Evolutionary conservation across 257 asterid genomes (phyloP).

Genomic region (Paraleonurus japonicus): DNA sequence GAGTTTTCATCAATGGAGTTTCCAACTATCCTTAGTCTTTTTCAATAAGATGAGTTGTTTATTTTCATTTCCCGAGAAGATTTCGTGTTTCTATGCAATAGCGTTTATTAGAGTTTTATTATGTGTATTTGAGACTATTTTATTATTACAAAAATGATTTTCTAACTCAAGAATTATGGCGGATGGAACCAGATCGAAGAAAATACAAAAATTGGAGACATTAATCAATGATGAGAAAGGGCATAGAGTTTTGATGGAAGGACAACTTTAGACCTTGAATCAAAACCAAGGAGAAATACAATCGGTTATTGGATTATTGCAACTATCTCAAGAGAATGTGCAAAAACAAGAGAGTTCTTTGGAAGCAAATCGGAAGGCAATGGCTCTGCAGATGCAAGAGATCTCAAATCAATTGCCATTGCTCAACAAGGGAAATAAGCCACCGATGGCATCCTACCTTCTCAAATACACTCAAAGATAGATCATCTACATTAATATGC

Average conservation of each 20-base stretch:
- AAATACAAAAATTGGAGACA: not conserved
- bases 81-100: no score
- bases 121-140: no score
- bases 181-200: not conserved
- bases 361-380: not conserved
- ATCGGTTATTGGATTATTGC: not conserved
- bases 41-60: no score
- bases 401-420: not conserved
- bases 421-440: not conserved
- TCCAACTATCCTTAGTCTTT: no score
- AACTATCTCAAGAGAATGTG: not conserved
- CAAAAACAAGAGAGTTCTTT: not conserved
- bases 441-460: not conserved
- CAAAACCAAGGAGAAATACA: not conserved
- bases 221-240: not conserved
- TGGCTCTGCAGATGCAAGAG: not conserved
- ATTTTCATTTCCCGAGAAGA: no score
- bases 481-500: conserved; percentile 9
- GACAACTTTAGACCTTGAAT: not conserved
- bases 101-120: no score
- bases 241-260: not conserved
- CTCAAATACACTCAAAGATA: no score
- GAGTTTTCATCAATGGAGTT: no score
- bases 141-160: no score
- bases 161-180: no score